Conservation (phyloP, 1,284 basidiomycete species). For the Boletus semigastroideus region DNA sequence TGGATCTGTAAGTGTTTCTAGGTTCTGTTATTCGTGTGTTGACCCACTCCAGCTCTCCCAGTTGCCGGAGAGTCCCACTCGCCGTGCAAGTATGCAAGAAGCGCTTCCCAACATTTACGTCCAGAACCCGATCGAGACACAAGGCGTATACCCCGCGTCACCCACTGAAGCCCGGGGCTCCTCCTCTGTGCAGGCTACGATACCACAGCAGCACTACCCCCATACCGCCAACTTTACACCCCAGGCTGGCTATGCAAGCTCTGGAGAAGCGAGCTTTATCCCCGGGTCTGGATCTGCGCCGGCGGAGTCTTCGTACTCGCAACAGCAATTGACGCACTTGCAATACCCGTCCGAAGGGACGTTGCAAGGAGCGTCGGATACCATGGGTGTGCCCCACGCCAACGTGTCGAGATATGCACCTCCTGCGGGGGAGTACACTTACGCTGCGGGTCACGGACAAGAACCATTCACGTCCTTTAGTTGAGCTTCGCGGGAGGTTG, state of each 20-base stretch:
- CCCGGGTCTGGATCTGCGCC: conserved; percentile 12
- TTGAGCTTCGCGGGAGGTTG: conserved; percentile 5
- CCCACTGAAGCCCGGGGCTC: conserved; percentile 17
- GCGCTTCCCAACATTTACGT: conserved; percentile 23
- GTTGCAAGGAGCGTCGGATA: conserved; percentile 15
- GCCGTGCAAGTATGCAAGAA: conserved; percentile 31
- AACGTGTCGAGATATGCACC: conserved; percentile 18
- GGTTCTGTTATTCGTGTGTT: neutral
- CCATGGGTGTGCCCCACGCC: conserved; percentile 18
- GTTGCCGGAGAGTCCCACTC: conserved; percentile 23
- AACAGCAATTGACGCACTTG: conserved; percentile 9
- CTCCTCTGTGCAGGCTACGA: conserved; percentile 14
- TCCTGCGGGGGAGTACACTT: conserved; percentile 23
- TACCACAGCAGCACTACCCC: conserved; percentile 23
- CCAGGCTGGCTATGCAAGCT: conserved; percentile 10
- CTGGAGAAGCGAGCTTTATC: conserved; percentile 22
- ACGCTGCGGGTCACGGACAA: conserved; percentile 25
- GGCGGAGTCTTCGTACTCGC: conserved; percentile 15
- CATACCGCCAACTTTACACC: conserved; percentile 16
- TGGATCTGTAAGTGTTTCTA: conserved; percentile 16
- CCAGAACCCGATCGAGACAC: conserved; percentile 19
- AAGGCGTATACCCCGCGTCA: conserved; percentile 17
- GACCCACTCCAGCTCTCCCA: conserved; percentile 24
- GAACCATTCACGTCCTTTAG: conserved; percentile 24
- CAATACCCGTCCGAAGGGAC: conserved; percentile 23